These are phyloP conservation scores for Borovskyia barvae DNA, from an alignment of 208 protist genomes.

Conservation along the genomic window DNA sequence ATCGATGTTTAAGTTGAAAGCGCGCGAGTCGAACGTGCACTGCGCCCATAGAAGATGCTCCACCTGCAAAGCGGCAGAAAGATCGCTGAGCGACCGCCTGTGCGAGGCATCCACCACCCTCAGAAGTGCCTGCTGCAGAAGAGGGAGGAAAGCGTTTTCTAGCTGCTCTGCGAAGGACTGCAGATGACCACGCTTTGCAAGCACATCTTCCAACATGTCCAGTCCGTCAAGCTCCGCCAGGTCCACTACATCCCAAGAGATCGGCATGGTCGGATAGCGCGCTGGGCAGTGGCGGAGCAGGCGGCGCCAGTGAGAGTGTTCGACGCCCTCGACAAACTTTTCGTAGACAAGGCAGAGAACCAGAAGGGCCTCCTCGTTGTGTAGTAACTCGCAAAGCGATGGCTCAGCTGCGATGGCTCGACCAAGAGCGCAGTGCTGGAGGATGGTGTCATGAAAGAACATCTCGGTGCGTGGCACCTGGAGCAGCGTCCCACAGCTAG, in stretches of 20 bases:
- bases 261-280: conserved; percentile 71
- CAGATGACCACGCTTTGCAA: conserved; percentile 54
- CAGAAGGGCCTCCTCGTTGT: conserved; percentile 74
- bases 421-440: conserved; percentile 51
- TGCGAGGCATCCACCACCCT: not conserved
- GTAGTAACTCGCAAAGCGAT: conserved; percentile 37
- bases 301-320: conserved; percentile 59
- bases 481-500: conserved; percentile 58
- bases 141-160: conserved; percentile 24
- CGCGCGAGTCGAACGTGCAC: conserved; percentile 87
- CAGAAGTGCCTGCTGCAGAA: conserved; percentile 31
- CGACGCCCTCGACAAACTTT: conserved; percentile 41
- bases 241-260: conserved; percentile 61
- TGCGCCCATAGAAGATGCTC: conserved; percentile 76
- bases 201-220: conserved; percentile 79
- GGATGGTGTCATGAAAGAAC: conserved; percentile 65
- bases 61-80: conserved; percentile 40
- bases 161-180: conserved; percentile 46
- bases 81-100: conserved; percentile 8
- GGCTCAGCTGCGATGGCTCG: conserved; percentile 35
- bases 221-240: conserved; percentile 74
- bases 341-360: conserved; percentile 82
- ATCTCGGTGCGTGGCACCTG: conserved; percentile 65
- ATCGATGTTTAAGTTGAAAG: conserved; percentile 89
- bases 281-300: conserved; percentile 58